A percentile compares a stretch with the other conserved stretches of the same genome.
phyloP scores from a whole-genome alignment of 1,139 yeast genomes.

The Protomyces macrosporus region DNA sequence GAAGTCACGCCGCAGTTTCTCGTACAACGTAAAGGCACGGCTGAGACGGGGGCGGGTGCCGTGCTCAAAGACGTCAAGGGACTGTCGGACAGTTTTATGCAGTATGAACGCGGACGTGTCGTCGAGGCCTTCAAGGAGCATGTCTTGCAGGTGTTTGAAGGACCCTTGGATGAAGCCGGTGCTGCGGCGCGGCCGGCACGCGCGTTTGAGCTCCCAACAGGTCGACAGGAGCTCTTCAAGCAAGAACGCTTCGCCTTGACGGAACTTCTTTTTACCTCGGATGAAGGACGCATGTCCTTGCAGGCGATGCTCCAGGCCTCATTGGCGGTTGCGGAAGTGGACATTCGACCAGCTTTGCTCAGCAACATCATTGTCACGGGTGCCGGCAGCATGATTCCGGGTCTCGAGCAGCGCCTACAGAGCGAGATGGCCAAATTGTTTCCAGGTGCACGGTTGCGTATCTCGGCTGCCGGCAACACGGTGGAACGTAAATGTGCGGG shows the following conservation, averaged over 20 bases:
- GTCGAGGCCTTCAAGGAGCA: slow-evolving; percentile 56
- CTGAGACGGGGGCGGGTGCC: slow-evolving; percentile 39
- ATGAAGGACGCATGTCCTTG: slow-evolving; percentile 8
- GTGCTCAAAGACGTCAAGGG: slow-evolving; percentile 37
- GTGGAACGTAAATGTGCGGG: slow-evolving; percentile 78
- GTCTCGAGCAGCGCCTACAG: slow-evolving; percentile 73
- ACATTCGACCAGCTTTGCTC: slow-evolving; percentile 81
- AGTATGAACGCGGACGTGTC: slow-evolving; percentile 35
- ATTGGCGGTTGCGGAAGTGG: slow-evolving; percentile 67
- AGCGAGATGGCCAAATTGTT: slow-evolving; percentile 65
- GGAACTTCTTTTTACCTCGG: slow-evolving; percentile 60
- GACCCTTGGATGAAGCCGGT: slow-evolving; percentile 40
- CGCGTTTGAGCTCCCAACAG: slow-evolving; percentile 77
- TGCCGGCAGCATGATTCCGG: slow-evolving; percentile 80
- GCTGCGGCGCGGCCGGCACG: slow-evolving; percentile 40
- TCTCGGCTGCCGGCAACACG: slow-evolving; percentile 81
- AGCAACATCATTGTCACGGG: slow-evolving; percentile 92
- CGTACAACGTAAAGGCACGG: slow-evolving; percentile 37
- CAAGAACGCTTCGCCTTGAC: slow-evolving; percentile 64
- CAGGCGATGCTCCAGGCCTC: slow-evolving; percentile 58
- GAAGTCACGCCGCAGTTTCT: slow-evolving; percentile 40
- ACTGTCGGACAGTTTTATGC: slow-evolving; percentile 36
- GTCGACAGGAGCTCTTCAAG: slow-evolving; percentile 49
- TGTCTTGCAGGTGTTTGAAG: slow-evolving; percentile 47
- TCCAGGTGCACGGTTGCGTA: slow-evolving; percentile 87